phyloP scores from a whole-genome alignment of 352 stramenopile genomes.

The Phytophthora capsici region DNA sequence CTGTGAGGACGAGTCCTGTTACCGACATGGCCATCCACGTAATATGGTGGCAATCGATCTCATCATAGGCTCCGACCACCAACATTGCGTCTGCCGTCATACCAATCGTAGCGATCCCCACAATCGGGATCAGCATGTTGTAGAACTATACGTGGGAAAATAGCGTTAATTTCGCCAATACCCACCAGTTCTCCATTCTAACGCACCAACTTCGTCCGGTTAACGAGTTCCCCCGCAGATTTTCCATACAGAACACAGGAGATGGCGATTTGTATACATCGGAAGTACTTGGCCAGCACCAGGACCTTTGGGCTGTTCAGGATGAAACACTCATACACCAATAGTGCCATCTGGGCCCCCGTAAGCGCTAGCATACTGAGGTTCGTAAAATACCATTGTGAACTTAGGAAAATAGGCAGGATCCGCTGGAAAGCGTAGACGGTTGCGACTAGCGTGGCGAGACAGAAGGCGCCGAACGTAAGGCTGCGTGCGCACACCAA shows the following conservation, averaged over 20 bases:
- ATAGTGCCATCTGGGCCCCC: slow-evolving; percentile 65
- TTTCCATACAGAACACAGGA: slow-evolving; percentile 77
- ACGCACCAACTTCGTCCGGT: slow-evolving; percentile 45
- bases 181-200: not conserved
- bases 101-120: slow-evolving; percentile 54
- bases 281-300: slow-evolving; percentile 76
- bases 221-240: slow-evolving; percentile 68
- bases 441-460: slow-evolving; percentile 53
- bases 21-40: slow-evolving; percentile 79
- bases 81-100: slow-evolving; percentile 61
- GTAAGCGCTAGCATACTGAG: slow-evolving; percentile 67
- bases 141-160: slow-evolving; percentile 41
- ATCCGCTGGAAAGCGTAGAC: slow-evolving; percentile 58
- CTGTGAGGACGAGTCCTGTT: slow-evolving; percentile 61
- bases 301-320: slow-evolving; percentile 66
- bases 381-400: slow-evolving; percentile 66
- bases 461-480: slow-evolving; percentile 61
- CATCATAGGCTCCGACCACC: slow-evolving; percentile 48
- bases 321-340: slow-evolving; percentile 70
- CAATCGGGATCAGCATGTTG: slow-evolving; percentile 57
- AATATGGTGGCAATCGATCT: slow-evolving; percentile 74
- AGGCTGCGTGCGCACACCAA: slow-evolving; percentile 70
- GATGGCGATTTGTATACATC: slow-evolving; percentile 67
- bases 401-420: slow-evolving; percentile 60
- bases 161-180: not conserved